Base-by-base conservation (phyloP, 768 basidiomycete species). In the Tubosaeta sp. region DNA sequence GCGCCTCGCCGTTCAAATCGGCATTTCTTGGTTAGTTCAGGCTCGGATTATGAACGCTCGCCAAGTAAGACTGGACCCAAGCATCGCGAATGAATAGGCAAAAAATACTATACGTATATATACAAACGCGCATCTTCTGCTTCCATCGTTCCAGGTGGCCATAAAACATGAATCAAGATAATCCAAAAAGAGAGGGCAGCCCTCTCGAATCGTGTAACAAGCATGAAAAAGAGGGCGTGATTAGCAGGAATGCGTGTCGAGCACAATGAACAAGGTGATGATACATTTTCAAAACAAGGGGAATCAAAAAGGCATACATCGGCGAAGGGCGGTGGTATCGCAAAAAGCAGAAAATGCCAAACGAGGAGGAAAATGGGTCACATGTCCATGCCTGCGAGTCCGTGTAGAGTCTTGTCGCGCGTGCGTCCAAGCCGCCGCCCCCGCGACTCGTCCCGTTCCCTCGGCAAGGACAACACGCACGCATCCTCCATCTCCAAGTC, bases 401-500 rank as follows among this genome's bases (percentile, higher is more conserved):
- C 40, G 11, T 51, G 61, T 1, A 6, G 27, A n/a, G n/a, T 8
- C 51, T 61, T 62, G 46, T 58, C 55, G 19, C 62, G 55, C 18
- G n/a, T 3, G 16, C 62, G 62, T 7, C 42, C 62, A 16, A 39
- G 49, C 9, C 30, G 61, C 40, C 61, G 62, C 29, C 62, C 61
- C n/a, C 61, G 59, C 18, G 36, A 16, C 22, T 57, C 58, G 27
- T 29, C 40, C 2, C 38, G 44, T 8, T 56, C 52, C 18, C 27
- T 27, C 27, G 46, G n/a, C n/a, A n/a, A n/a, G n/a, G n/a, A 46
- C 6, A 8, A 32, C 21, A 46, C 30, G 6, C 36, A 44, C 8
- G 16, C 39, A 10, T 55, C 56, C 8, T 58, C 59, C 61, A 62
- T 62, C 7, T 64, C 61, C 27, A 64, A 18, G 31, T 62, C 61